Base-by-base conservation (phyloP, 371 early-diverging fungal genomes). In the Mortierella sp. region DNA sequence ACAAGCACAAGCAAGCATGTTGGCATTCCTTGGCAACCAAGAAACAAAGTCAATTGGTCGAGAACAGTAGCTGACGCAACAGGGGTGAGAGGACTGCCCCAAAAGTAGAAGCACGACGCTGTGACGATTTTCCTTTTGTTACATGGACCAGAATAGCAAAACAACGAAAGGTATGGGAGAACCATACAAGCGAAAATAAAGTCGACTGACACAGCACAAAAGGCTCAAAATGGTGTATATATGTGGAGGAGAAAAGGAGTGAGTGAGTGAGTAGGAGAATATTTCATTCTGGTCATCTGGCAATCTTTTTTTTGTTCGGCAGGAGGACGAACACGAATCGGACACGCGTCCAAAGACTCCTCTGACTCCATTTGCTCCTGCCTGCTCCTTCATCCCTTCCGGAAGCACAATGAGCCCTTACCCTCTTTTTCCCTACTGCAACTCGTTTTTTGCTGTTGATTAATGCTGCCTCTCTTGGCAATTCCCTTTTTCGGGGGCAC, bases 311-410 rank as follows among this genome's bases (percentile, higher is more conserved):
- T 35, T 2, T 21, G 35, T 21, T 68, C 43, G 38, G 68, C 68
- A 41, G 24, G 43, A 41, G 38, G 21, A 21, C 65, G 41, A 68
- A 4, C 68, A 68, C 10, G 68, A 41, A 68, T 68, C 38, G 68
- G 38, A 68, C 68, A 68, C 68, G 68, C 68, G 68, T 68, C 43
- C 68, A 68, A 35, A 41, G 11, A 68, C 68, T 68, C 68, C 68
- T 68, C 68, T 68, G 68, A 68, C 68, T 68, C 41, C 68, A 68
- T 68, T 68, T 68, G n/a, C 68, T 68, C 68, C 68, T 68, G 68
- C 21, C 68, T 65, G 63, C 16, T 58, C 60, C 55, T 56, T 12
- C 60, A 29, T 60, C 32, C 18, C 41, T 68, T 68, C 43, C 68
- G 68, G 68, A 68, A 68, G 68, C 38, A 21, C 68, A 41, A 68